Evolutionary conservation across 768 basidiomycete species (phyloP).

Genomic region (Butyriboletus loyo): DNA sequence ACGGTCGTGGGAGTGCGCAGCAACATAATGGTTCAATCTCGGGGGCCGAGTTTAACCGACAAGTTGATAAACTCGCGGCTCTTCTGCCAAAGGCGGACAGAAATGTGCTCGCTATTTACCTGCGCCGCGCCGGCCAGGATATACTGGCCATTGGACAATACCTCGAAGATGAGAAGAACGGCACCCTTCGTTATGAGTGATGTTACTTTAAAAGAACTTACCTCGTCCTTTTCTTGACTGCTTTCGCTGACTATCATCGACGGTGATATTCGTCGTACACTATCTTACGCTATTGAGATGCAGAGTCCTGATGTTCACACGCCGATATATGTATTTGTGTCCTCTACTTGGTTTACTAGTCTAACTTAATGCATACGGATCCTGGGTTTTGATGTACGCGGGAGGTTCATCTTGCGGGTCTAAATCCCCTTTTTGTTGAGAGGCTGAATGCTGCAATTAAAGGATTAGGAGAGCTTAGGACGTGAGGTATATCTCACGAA

Average conservation of each 20-base stretch:
- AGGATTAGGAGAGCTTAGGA: neutral
- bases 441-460: constrained; percentile 42
- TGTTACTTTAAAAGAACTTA: neutral
- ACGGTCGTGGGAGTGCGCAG: constrained; percentile 17
- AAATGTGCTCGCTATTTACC: constrained; percentile 63
- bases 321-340: constrained; percentile 24
- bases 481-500: constrained; percentile 11
- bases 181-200: constrained; percentile 45
- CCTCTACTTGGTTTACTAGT: constrained; percentile 9
- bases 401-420: constrained; percentile 36
- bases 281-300: constrained; percentile 9
- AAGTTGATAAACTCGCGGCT: constrained; percentile 69
- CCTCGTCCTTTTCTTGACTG: neutral
- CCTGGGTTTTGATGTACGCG: neutral
- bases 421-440: constrained; percentile 44
- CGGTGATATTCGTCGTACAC: constrained; percentile 12
- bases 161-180: constrained; percentile 80
- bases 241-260: constrained; percentile 10
- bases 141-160: constrained; percentile 86
- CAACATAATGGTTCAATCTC: constrained; percentile 5
- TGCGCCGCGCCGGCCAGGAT: constrained; percentile 73
- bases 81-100: constrained; percentile 73
- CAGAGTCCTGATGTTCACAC: constrained; percentile 4
- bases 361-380: constrained; percentile 16
- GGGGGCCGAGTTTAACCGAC: constrained; percentile 53